Evolutionary conservation across 1,284 basidiomycete species (phyloP).

Genomic region (Trametes pubescens): DNA sequence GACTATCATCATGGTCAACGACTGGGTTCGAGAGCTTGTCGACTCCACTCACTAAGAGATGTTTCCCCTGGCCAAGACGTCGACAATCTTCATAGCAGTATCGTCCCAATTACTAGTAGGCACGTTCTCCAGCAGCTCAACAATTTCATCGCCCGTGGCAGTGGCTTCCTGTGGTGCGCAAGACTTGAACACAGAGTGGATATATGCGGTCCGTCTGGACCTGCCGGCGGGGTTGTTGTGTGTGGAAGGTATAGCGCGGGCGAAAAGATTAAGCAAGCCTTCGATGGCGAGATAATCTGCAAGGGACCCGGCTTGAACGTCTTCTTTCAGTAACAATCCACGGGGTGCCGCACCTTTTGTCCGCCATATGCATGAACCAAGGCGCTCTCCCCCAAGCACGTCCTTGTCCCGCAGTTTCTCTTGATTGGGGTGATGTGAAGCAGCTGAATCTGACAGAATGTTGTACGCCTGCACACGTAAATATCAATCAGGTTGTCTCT

Average conservation of each 20-base stretch:
- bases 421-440: conserved; percentile 40
- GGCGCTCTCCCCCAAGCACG: conserved; percentile 41
- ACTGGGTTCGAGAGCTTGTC: not conserved
- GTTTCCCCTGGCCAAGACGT: conserved; percentile 55
- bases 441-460: conserved; percentile 43
- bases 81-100: conserved; percentile 55
- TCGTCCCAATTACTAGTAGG: conserved; percentile 61
- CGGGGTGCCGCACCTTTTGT: conserved; percentile 40
- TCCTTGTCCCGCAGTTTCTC: conserved; percentile 37
- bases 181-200: conserved; percentile 56
- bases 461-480: conserved; percentile 39
- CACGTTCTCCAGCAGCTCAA: conserved; percentile 52
- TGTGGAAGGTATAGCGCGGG: conserved; percentile 58
- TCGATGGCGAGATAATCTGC: conserved; percentile 66
- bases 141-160: conserved; percentile 46
- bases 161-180: conserved; percentile 31
- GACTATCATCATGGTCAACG: conserved; percentile 45
- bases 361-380: conserved; percentile 43
- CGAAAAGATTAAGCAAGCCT: conserved; percentile 62
- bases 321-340: not conserved
- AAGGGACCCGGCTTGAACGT: not conserved
- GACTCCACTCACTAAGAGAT: conserved; percentile 54
- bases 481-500: conserved; percentile 22
- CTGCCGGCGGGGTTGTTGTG: conserved; percentile 45
- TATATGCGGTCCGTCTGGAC: conserved; percentile 52